phyloP scores from a whole-genome alignment of 2,329 filamentous ascomycete genomes.

The Orbilia ellipsospora region DNA sequence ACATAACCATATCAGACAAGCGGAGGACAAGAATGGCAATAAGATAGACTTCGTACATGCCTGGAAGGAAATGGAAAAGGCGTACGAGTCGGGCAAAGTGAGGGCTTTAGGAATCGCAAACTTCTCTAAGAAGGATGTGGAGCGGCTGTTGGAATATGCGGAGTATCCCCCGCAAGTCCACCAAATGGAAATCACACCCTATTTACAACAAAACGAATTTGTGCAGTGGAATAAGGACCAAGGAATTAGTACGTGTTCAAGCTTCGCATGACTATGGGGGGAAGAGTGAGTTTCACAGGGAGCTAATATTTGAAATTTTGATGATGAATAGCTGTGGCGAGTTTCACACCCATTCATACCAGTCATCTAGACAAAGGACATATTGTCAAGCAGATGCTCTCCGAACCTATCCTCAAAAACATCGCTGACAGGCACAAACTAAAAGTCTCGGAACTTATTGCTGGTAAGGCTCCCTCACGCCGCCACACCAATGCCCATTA shows the following conservation, averaged over 20 bases:
- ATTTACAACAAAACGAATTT: slow-evolving; percentile 42
- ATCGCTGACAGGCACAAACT: slow-evolving; percentile 29
- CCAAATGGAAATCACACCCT: slow-evolving; percentile 51
- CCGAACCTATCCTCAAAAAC: slow-evolving; percentile 24
- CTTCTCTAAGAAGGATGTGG: slow-evolving; percentile 44
- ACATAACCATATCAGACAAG: neutral
- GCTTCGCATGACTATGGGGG: neutral
- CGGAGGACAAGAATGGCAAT: slow-evolving; percentile 19
- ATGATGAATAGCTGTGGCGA: slow-evolving; percentile 8
- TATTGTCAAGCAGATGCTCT: neutral
- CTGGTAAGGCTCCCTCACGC: neutral
- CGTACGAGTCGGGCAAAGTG: slow-evolving; percentile 39
- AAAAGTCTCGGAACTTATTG: slow-evolving; percentile 9
- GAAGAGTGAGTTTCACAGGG: neutral
- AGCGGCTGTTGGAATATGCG: slow-evolving; percentile 21
- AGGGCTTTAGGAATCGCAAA: slow-evolving; percentile 33
- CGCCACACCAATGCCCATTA: neutral
- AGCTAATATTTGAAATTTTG: neutral
- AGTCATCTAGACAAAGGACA: neutral
- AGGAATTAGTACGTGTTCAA: slow-evolving; percentile 29
- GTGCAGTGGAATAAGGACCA: slow-evolving; percentile 30
- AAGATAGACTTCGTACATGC: slow-evolving; percentile 42
- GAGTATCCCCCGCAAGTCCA: slow-evolving; percentile 33
- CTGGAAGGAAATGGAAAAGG: slow-evolving; percentile 50
- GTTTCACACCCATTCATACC: neutral